Evolutionary conservation across 305 asterid genomes (phyloP).

Genomic region (Solanum hybrid): DNA sequence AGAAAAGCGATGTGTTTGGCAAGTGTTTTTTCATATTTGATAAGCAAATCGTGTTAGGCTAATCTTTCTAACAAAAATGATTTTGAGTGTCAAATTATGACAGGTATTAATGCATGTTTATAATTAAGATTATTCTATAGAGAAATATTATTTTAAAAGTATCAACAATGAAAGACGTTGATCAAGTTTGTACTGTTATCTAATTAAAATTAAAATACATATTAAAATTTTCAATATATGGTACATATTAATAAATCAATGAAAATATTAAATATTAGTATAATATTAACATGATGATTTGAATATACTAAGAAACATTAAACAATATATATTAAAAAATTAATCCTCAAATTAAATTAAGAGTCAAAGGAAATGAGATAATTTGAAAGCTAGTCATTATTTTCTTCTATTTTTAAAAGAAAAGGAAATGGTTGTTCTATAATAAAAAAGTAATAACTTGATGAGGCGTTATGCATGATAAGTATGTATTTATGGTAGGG

Average conservation of each 20-base stretch:
- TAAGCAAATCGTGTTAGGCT: neutral
- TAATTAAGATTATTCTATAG: neutral
- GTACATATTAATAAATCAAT: neutral
- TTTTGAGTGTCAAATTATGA: neutral
- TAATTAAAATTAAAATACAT: neutral
- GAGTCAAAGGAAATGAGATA: neutral
- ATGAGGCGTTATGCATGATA: neutral
- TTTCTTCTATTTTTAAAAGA: neutral
- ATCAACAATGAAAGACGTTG: neutral
- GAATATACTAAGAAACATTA: neutral
- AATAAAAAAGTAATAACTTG: neutral
- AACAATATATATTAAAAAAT: neutral
- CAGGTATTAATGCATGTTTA: neutral
- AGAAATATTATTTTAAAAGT: neutral
- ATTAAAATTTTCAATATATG: neutral
- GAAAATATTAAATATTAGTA: neutral
- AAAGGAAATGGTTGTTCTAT: neutral
- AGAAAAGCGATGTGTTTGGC: neutral
- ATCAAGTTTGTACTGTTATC: neutral
- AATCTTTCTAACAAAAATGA: neutral
- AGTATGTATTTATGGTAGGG: neutral
- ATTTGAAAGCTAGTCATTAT: neutral
- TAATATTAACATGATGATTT: neutral
- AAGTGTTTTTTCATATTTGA: neutral
- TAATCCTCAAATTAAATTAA: neutral